These are phyloP conservation scores for Symbiodinium pilosum DNA, from an alignment of 73 alveolate species.

Conservation along the genomic window DNA sequence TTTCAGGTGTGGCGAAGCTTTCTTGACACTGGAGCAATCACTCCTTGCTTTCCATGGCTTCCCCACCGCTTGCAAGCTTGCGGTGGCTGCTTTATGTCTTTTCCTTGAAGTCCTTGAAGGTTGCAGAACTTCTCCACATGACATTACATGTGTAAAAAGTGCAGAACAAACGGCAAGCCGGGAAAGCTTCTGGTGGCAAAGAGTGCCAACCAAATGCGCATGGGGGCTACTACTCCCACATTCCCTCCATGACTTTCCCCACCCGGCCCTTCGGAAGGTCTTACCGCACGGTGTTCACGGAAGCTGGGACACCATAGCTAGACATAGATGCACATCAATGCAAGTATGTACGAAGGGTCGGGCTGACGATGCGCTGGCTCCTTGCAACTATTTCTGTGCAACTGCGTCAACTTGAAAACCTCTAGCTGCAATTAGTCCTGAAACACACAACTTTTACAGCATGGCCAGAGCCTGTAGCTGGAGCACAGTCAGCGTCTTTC, in stretches of 20 bases:
- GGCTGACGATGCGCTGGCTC: background rate
- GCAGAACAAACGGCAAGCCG: background rate
- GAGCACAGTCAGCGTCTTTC: too few relatives aligned
- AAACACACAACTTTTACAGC: too few relatives aligned
- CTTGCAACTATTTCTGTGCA: too few relatives aligned
- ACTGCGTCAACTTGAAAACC: too few relatives aligned
- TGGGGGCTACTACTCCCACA: constrained; percentile 2
- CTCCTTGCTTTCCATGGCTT: background rate
- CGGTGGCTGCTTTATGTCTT: background rate
- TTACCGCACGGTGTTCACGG: too few relatives aligned
- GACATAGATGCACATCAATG: background rate
- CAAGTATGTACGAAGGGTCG: background rate
- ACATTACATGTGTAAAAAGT: background rate
- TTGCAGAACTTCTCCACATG: too few relatives aligned
- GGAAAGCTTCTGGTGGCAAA: background rate
- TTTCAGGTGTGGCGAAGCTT: background rate
- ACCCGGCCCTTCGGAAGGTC: background rate
- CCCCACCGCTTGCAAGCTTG: constrained; percentile 9
- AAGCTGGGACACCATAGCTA: background rate
- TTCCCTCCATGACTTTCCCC: background rate
- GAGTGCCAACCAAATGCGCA: background rate
- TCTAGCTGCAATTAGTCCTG: too few relatives aligned
- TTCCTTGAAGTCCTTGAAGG: background rate
- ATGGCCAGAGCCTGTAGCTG: too few relatives aligned
- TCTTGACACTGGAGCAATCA: background rate